Base-by-base conservation (phyloP, 2,329 filamentous ascomycete species). In the Aspergillus neoniger region DNA sequence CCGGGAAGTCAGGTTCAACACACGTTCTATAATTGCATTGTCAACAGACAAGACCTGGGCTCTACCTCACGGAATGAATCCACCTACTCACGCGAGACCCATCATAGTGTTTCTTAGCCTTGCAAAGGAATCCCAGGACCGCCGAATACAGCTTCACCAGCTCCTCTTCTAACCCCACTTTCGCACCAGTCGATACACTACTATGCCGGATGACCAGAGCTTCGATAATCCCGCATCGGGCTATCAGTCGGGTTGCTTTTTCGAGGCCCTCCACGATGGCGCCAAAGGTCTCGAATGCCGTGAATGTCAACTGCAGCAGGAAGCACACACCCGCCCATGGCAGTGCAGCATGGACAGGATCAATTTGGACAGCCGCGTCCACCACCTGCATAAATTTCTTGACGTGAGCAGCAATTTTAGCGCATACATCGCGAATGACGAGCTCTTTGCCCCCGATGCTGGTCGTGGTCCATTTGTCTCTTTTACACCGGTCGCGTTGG, bases 251-350 rank as follows among this genome's bases (percentile, higher is more conserved):
- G 1, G 25, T 28, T 7, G 32, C n/a, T 6, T 12, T 30, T 17
- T 25, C 17, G 5, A 32, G 23, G 4, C 30, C 23, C 28, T 52
- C 49, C 1, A 52, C n/a, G 7, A 52, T 52, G 5, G 17, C n/a
- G 0, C 30, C 49, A 25, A 19, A 30, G 5, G 49, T 19, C 28
- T 52, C 30, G 21, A 38, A 52, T 3, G 17, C 49, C 0, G 2
- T 32, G 3, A 55, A n/a, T 0, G 38, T 38, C 1, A 57, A 15
- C n/a, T 57, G 19, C 21, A 57, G 17, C 19, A 57, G 17, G 2
- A 57, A 49, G 8, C 54, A 3, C 15, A 57, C 28, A 15, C 23
- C 54, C 3, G 54, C 54, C 54, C 54, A 57, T 3, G 54, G 54
- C 5, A 57, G 25, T 12, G 54, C 23, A 0, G 54, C 54, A 39